Evolutionary conservation across 192 early-diverging fungal genomes (phyloP), one percentile per base, ranked within the genome.

Genomic region (Chytriomyces sp.): DNA sequence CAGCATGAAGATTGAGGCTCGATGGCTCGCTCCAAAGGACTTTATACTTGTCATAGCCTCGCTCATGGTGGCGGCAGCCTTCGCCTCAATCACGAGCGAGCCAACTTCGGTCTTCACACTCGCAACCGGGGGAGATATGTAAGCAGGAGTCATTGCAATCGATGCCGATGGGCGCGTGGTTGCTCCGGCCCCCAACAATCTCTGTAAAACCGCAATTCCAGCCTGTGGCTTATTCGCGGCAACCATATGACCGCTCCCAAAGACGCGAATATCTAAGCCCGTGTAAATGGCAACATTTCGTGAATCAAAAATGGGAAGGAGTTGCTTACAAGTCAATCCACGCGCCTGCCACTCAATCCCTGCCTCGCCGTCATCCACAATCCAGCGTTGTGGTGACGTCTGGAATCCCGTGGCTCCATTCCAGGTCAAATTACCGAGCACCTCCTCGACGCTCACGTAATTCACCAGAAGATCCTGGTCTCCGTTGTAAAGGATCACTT

Each of bases 171-270:
- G n/a, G n/a, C n/a, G n/a, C n/a, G n/a, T n/a, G n/a, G n/a, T n/a
- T n/a, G n/a, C n/a, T n/a, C n/a, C n/a, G n/a, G n/a, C n/a, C n/a
- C n/a, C n/a, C n/a, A n/a, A n/a, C n/a, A n/a, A n/a, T n/a, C n/a
- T n/a, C n/a, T n/a, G n/a, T 39, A 62, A 37, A 32, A 62, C n/a
- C 17, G 26, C 8, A 17, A 33, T 7, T 2, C 60, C 60, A 12
- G n/a, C 32, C n/a, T 28, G 17, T 4, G 60, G 60, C 7, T 62
- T 12, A 26, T 62, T 33, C 14, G 66, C 49, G 1, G 30, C 12
- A 17, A 86, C 83, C 78, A 91, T 79, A 72, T 92, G 91, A 0
- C 91, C 91, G 3, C 89, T 88, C 22, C 81, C 80, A 40, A 86
- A 74, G 8, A 92, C 54, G 17, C 77, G 68, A 26, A 84, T 75